These are phyloP conservation scores for Phialocephala subalpina DNA, from an alignment of 2,329 filamentous ascomycete genomes.

Conservation along the genomic window DNA sequence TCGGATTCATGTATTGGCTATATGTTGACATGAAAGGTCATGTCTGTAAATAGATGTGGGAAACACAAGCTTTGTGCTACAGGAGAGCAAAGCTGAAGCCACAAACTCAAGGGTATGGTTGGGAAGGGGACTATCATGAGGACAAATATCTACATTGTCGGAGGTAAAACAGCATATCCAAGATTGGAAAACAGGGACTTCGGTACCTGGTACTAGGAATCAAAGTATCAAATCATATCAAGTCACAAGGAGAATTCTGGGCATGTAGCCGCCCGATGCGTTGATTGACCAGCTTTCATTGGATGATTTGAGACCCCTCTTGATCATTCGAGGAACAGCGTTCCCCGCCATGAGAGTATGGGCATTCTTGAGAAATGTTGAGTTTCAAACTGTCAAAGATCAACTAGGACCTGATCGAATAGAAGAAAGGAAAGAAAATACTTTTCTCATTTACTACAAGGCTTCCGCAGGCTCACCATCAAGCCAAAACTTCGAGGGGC, in stretches of 20 bases:
- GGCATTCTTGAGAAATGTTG: neutral
- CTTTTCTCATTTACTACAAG: neutral
- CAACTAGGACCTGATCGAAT: neutral
- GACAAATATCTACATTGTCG: neutral
- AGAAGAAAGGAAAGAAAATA: neutral
- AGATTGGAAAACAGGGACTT: neutral
- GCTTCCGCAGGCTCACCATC: neutral
- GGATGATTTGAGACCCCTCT: neutral
- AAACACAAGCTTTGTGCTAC: neutral
- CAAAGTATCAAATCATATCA: conserved; percentile 2
- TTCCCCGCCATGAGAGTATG: neutral
- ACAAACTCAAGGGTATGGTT: neutral
- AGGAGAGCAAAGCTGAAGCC: neutral
- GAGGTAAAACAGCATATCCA: neutral
- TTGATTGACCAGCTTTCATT: neutral
- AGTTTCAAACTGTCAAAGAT: neutral
- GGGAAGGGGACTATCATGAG: neutral
- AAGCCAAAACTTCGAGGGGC: neutral
- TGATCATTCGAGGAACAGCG: neutral
- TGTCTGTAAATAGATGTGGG: conserved; percentile 4
- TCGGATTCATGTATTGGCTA: conserved; percentile 8
- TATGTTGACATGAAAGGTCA: conserved; percentile 16
- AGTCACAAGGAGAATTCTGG: neutral
- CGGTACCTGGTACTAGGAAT: conserved; percentile 1
- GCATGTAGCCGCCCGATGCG: neutral